Conservation (phyloP, 2,329 filamentous ascomycete species). For the Trichophyton simii region DNA sequence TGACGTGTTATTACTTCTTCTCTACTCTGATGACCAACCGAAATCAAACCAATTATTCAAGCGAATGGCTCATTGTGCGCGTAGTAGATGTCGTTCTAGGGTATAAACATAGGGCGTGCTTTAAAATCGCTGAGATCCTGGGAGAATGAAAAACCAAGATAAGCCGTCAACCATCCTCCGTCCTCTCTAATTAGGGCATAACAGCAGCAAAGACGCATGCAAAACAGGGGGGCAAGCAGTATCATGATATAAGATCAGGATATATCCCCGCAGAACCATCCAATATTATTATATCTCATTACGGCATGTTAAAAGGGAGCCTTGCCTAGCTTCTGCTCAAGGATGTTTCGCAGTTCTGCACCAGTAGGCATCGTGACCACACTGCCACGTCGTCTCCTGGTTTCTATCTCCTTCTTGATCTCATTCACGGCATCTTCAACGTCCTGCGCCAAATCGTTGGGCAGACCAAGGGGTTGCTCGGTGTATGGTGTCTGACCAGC, state of each 20-base stretch:
- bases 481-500: conserved; percentile 19
- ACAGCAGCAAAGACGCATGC: too few species aligned
- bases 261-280: background rate
- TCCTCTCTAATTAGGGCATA: background rate
- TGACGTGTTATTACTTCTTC: background rate
- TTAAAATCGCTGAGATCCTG: too few species aligned
- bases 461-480: conserved; percentile 53
- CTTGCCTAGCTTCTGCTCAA: conserved; percentile 40
- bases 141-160: background rate
- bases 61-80: background rate
- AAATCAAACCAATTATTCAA: background rate
- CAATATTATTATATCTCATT: background rate
- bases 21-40: background rate
- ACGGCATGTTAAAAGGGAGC: conserved; percentile 19
- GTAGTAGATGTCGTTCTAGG: background rate
- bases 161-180: background rate
- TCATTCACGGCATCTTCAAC: conserved; percentile 67
- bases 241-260: too few species aligned
- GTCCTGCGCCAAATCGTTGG: conserved; percentile 61
- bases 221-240: too few species aligned
- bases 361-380: conserved; percentile 34
- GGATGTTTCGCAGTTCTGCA: conserved; percentile 40
- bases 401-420: conserved; percentile 59
- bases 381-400: conserved; percentile 38
- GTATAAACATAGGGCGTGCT: too few species aligned